phyloP scores from a whole-genome alignment of 2,329 filamentous ascomycete species.

The Aspergillus brasiliensis region DNA sequence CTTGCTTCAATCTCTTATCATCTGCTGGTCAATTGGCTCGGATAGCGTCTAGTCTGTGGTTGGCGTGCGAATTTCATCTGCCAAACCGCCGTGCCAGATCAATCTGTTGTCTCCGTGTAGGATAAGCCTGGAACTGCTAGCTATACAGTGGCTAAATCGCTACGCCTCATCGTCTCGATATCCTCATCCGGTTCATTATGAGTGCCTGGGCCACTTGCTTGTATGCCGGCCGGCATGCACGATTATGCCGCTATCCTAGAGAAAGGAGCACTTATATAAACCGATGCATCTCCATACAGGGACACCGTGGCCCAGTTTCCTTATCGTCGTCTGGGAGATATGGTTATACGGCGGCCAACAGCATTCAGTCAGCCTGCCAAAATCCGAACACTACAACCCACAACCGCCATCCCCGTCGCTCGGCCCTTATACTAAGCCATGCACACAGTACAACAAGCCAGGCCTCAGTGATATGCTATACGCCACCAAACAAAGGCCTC shows the following conservation, averaged over 20 bases:
- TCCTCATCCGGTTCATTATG: background rate
- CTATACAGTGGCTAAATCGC: background rate
- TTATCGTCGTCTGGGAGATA: background rate
- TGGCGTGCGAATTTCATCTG: background rate
- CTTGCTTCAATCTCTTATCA: background rate
- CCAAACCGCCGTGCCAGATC: background rate
- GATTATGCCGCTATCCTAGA: background rate
- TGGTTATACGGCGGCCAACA: background rate
- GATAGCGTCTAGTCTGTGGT: background rate
- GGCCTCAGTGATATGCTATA: constrained; percentile 39
- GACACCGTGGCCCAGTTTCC: background rate
- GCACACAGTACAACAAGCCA: constrained; percentile 1
- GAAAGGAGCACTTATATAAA: background rate
- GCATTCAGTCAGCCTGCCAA: background rate
- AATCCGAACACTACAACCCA: background rate
- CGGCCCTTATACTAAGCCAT: background rate
- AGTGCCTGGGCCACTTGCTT: background rate
- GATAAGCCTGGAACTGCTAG: background rate
- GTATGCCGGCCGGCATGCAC: background rate
- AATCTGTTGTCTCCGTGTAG: background rate
- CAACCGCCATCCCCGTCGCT: background rate
- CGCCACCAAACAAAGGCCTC: constrained; percentile 49
- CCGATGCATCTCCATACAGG: background rate
- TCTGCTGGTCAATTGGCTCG: background rate
- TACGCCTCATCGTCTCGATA: background rate